Conservation (phyloP, 192 early-diverging fungal genomes). For the Rhizophagus clarus region DNA sequence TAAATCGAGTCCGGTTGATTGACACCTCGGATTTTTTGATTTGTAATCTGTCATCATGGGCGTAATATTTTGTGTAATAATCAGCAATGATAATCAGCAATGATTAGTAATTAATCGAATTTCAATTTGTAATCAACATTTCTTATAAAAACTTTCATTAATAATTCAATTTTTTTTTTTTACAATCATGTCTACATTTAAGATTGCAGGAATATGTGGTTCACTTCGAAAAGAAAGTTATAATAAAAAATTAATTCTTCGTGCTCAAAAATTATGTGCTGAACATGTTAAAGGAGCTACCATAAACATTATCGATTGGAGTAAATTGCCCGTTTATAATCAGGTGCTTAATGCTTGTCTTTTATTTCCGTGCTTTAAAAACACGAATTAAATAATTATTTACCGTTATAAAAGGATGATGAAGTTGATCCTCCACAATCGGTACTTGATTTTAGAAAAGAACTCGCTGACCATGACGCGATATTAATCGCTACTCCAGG, state of each 20-base stretch:
- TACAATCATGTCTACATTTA: neutral
- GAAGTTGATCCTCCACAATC: conserved; percentile 8
- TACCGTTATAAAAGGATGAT: neutral
- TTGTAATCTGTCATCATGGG: too few species aligned
- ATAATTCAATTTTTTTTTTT: too few species aligned
- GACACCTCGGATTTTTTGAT: too few species aligned
- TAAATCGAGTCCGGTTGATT: too few species aligned
- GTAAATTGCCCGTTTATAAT: conserved; percentile 15
- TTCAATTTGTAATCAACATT: too few species aligned
- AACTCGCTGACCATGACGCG: conserved; percentile 3
- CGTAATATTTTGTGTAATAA: too few species aligned
- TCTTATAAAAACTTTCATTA: too few species aligned
- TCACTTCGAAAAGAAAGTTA: conserved; percentile 10
- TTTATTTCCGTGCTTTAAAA: neutral
- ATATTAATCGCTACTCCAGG: conserved; percentile 1
- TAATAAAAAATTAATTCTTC: conserved; percentile 6
- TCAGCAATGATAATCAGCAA: too few species aligned
- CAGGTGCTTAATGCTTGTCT: neutral
- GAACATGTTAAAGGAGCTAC: neutral
- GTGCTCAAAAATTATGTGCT: conserved; percentile 1
- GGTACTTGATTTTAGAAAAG: neutral
- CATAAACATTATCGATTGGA: conserved; percentile 13
- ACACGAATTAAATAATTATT: neutral
- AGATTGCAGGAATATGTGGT: conserved; percentile 17
- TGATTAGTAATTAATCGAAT: too few species aligned